Percentiles rank a stretch among this genome's conserved stretches.
phyloP scores from a whole-genome alignment of 1,284 basidiomycete genomes.

The Ganoderma lucidum region DNA sequence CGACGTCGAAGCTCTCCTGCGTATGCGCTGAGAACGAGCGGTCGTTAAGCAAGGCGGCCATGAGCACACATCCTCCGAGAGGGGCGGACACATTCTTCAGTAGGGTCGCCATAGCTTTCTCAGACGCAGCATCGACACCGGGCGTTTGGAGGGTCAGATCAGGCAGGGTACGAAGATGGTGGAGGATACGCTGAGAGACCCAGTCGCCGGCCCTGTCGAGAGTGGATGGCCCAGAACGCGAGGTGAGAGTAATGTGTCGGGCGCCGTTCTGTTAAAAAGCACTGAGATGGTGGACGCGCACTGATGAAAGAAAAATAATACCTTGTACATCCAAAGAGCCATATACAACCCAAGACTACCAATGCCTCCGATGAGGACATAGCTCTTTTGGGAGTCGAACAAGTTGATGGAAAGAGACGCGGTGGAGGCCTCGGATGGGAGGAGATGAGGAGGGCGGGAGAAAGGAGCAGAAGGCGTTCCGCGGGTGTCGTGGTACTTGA shows the following conservation, averaged over 20 bases:
- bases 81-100: conserved; percentile 35
- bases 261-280: conserved; percentile 45
- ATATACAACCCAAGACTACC: conserved; percentile 41
- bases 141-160: conserved; percentile 42
- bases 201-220: conserved; percentile 33
- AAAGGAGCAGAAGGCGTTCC: background rate
- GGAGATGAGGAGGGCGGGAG: background rate
- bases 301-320: conserved; percentile 18
- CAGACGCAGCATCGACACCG: conserved; percentile 42
- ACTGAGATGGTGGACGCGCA: background rate
- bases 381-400: conserved; percentile 27
- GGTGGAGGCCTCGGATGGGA: background rate
- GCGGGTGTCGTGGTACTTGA: background rate
- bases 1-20: conserved; percentile 40
- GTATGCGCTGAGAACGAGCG: conserved; percentile 43
- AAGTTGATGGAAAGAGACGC: background rate
- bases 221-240: conserved; percentile 44
- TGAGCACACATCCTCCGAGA: conserved; percentile 47
- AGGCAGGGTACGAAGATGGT: conserved; percentile 40
- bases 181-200: conserved; percentile 39
- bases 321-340: conserved; percentile 51
- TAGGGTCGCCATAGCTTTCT: conserved; percentile 30
- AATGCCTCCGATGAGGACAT: conserved; percentile 34
- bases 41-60: conserved; percentile 45
- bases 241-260: conserved; percentile 47